A percentile compares a stretch with the other conserved stretches of the same genome.
phyloP scores from a whole-genome alignment of 345 rosid species.

The Diplotaxis tenuifolia region DNA sequence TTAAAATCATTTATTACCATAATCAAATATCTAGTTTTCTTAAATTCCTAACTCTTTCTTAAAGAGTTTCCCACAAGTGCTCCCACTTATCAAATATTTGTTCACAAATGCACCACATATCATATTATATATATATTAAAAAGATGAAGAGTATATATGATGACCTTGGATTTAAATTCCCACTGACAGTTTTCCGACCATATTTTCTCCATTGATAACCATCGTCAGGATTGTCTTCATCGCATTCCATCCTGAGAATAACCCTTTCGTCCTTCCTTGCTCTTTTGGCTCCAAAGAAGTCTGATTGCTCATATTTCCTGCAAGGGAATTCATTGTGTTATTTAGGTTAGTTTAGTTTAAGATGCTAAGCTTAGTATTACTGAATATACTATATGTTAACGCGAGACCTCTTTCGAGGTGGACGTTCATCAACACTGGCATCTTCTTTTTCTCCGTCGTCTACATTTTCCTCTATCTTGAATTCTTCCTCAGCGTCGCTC shows the following conservation, averaged over 20 bases:
- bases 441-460: not conserved
- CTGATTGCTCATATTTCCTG: slow-evolving; percentile 11
- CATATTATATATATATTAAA: not conserved
- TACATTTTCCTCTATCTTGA: not conserved
- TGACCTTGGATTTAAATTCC: slow-evolving; percentile 36
- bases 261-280: slow-evolving; percentile 10
- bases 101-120: not conserved
- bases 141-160: not conserved
- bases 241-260: slow-evolving; percentile 25
- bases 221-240: slow-evolving; percentile 26
- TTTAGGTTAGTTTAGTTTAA: not conserved
- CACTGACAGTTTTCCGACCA: slow-evolving; percentile 31
- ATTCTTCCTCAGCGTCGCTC: not conserved
- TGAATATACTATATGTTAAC: not conserved
- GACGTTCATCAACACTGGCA: not conserved
- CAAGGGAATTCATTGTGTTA: not conserved
- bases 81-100: no score
- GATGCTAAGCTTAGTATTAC: not conserved
- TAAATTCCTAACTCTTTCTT: not conserved
- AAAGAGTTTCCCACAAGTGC: not conserved
- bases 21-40: not conserved
- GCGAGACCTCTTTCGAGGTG: slow-evolving; percentile 16
- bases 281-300: slow-evolving; percentile 30
- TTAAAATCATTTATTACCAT: not conserved
- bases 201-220: slow-evolving; percentile 38